Conservation (phyloP, 192 early-diverging fungal genomes). For the Linnemannia zychae region DNA sequence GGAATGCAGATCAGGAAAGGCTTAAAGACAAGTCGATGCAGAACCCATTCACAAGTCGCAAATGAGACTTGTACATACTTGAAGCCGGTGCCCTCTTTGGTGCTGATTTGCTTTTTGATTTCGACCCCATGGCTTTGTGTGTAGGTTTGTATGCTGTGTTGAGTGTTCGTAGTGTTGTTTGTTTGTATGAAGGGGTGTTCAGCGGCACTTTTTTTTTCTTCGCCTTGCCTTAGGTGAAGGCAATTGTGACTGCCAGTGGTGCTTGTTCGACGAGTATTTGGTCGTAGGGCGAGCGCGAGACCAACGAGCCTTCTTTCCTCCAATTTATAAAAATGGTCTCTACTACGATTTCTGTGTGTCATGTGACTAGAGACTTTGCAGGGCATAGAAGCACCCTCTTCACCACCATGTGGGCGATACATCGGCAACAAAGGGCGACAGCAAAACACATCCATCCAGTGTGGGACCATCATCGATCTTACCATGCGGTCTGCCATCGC, state of each 20-base stretch:
- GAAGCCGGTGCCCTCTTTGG: constrained; percentile 29
- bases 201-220: neutral
- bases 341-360: constrained; percentile 13
- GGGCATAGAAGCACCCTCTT: constrained; percentile 1
- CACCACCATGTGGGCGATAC: neutral
- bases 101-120: constrained; percentile 18
- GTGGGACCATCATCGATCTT: constrained; percentile 18
- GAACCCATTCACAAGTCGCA: neutral
- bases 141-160: constrained; percentile 2
- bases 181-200: neutral
- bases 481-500: neutral
- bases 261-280: constrained; percentile 13
- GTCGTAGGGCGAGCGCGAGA: neutral
- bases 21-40: neutral
- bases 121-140: constrained; percentile 39
- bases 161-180: constrained; percentile 4
- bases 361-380: constrained; percentile 17
- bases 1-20: neutral
- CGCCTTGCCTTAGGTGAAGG: neutral
- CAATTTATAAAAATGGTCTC: constrained; percentile 48
- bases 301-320: constrained; percentile 39
- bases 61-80: constrained; percentile 18
- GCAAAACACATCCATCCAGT: constrained; percentile 23
- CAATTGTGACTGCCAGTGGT: constrained; percentile 14
- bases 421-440: neutral